These are phyloP conservation scores for Prunus yedoensis DNA, from an alignment of 331 rosid genomes.

Conservation along the genomic window DNA sequence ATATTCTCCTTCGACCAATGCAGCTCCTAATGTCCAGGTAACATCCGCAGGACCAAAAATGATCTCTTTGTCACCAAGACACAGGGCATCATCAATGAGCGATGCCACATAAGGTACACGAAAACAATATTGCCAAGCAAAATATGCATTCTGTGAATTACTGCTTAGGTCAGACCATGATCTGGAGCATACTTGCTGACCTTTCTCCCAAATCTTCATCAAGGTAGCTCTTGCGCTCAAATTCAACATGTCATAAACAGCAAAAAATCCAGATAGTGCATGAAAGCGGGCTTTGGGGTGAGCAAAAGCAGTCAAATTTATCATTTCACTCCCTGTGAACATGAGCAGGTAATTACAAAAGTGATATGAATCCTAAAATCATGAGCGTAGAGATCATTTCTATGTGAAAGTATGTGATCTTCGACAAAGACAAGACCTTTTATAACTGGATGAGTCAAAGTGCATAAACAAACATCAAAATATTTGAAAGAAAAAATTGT, in stretches of 20 bases:
- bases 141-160: constrained; percentile 39
- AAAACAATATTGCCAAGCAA: constrained; percentile 63
- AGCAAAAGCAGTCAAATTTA: constrained; percentile 48
- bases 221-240: constrained; percentile 62
- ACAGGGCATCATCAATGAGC: constrained; percentile 64
- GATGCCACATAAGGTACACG: constrained; percentile 80
- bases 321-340: constrained; percentile 50
- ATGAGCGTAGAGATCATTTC: no score
- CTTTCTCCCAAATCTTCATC: constrained; percentile 66
- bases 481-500: neutral
- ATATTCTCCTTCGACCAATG: constrained; percentile 62
- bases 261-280: constrained; percentile 80
- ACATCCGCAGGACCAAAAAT: constrained; percentile 81
- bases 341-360: constrained; percentile 16
- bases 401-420: neutral
- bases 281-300: constrained; percentile 50
- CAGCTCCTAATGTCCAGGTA: constrained; percentile 92
- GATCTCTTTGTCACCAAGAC: constrained; percentile 62
- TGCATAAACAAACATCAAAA: neutral
- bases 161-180: constrained; percentile 50
- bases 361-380: constrained; percentile 5
- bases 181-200: constrained; percentile 64
- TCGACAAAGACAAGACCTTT: neutral
- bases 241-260: constrained; percentile 61
- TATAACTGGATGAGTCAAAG: neutral